phyloP scores from a whole-genome alignment of 208 protist species.

The Leishmania gerbilli region DNA sequence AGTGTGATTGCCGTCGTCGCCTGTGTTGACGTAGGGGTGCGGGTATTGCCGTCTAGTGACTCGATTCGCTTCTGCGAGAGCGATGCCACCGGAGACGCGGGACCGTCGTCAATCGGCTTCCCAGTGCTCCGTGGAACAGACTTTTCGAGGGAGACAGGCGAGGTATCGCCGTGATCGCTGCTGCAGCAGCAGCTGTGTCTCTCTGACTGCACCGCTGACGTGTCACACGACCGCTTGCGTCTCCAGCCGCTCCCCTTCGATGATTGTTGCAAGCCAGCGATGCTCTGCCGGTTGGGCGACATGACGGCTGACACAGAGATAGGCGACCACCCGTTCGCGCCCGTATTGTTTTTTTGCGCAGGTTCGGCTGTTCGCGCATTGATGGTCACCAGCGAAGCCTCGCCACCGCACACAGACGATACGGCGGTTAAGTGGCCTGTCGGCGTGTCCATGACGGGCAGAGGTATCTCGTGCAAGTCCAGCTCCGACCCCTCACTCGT shows the following conservation, averaged over 20 bases:
- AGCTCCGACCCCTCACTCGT: background rate
- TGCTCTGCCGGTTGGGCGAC: background rate
- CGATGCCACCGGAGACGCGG: background rate
- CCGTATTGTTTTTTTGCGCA: background rate
- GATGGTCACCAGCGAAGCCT: conserved; percentile 4
- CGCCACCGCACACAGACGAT: conserved; percentile 2
- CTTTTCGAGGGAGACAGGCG: conserved; percentile 2
- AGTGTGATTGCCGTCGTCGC: background rate
- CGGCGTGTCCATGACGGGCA: background rate
- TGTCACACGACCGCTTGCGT: background rate
- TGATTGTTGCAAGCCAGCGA: background rate
- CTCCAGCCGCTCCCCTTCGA: background rate
- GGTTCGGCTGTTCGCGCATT: background rate
- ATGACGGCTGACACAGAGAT: background rate
- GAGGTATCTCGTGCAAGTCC: conserved; percentile 8
- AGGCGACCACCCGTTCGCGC: background rate
- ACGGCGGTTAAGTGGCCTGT: conserved; percentile 3
- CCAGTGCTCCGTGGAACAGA: background rate
- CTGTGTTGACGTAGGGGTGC: background rate
- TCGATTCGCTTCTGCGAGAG: background rate
- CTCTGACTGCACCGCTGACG: background rate
- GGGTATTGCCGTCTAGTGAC: background rate
- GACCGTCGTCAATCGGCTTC: background rate
- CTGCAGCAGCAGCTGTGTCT: background rate
- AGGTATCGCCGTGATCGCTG: conserved; percentile 4